phyloP scores from a whole-genome alignment of 202 grass and related monocot species.

The Dendrocalamus latiflorus region DNA sequence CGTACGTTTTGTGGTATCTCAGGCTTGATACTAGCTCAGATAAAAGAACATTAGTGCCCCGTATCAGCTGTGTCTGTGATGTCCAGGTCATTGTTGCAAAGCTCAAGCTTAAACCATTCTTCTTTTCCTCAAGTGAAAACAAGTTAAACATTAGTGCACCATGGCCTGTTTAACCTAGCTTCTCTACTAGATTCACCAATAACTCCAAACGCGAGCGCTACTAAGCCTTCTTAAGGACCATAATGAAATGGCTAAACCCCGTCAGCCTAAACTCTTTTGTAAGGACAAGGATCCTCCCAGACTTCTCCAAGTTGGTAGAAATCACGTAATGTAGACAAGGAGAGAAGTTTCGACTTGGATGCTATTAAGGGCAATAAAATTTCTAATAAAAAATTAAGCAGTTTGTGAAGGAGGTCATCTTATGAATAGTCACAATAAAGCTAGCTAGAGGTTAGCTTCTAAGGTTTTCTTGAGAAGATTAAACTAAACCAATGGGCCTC shows the following conservation, averaged over 20 bases:
- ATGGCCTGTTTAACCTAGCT: too few relatives aligned
- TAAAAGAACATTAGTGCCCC: too few relatives aligned
- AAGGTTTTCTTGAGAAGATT: background rate
- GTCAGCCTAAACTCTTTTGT: background rate
- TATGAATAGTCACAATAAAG: background rate
- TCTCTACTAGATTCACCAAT: too few relatives aligned
- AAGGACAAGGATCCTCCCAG: background rate
- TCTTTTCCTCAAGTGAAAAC: too few relatives aligned
- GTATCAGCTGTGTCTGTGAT: too few relatives aligned
- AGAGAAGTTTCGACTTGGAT: background rate
- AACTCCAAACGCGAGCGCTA: background rate
- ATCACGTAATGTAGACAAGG: too few relatives aligned
- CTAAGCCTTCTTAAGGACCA: background rate
- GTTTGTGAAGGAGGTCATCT: background rate
- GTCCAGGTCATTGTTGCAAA: too few relatives aligned
- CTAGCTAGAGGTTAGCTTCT: background rate
- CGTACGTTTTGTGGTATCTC: too few relatives aligned
- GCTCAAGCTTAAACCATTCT: too few relatives aligned
- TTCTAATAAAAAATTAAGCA: background rate
- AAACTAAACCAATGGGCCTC: background rate
- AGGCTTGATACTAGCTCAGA: too few relatives aligned
- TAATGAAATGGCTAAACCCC: background rate
- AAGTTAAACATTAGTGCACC: too few relatives aligned
- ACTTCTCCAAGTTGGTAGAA: background rate
- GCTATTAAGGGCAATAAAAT: background rate